These are phyloP conservation scores for Xylariaceae sp. DNA, from an alignment of 2,329 filamentous ascomycete genomes.

Conservation along the genomic window DNA sequence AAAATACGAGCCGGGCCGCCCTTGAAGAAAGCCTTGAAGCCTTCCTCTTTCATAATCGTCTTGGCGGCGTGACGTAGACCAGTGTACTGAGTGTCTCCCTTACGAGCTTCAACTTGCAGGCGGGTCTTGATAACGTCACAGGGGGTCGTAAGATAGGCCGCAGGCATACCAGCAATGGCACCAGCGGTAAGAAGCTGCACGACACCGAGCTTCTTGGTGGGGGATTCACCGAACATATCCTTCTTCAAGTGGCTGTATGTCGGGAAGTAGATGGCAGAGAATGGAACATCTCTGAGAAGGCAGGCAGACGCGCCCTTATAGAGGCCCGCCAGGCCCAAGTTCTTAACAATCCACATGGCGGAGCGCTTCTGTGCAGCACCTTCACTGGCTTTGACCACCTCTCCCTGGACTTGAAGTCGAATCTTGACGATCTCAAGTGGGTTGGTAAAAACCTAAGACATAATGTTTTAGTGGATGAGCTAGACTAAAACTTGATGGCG, in stretches of 20 bases:
- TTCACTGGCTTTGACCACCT: slow-evolving; percentile 84
- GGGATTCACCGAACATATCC: slow-evolving; percentile 88
- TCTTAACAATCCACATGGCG: slow-evolving; percentile 96
- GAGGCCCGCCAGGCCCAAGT: slow-evolving; percentile 87
- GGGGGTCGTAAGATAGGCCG: slow-evolving; percentile 91
- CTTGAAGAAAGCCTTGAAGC: slow-evolving; percentile 97
- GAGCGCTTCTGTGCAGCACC: slow-evolving; percentile 75
- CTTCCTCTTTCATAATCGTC: slow-evolving; percentile 86
- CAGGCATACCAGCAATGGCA: slow-evolving; percentile 90
- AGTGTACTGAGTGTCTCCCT: slow-evolving; percentile 87
- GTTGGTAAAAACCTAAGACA: slow-evolving; percentile 78
- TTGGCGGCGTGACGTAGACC: slow-evolving; percentile 80
- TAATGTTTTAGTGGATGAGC: slow-evolving; percentile 8
- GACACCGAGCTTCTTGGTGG: slow-evolving; percentile 83
- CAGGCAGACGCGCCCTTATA: slow-evolving; percentile 97
- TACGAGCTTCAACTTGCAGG: slow-evolving; percentile 93
- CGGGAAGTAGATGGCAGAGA: slow-evolving; percentile 98
- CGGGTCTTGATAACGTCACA: slow-evolving; percentile 99
- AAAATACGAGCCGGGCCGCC: slow-evolving; percentile 93
- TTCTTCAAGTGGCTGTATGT: slow-evolving; percentile 92
- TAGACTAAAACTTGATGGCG: neutral
- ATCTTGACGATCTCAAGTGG: slow-evolving; percentile 99
- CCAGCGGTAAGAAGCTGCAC: slow-evolving; percentile 89
- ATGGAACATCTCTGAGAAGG: slow-evolving; percentile 91
- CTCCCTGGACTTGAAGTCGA: slow-evolving; percentile 93